Evolutionary conservation across 192 early-diverging fungal genomes (phyloP).

Genomic region (Phycomyces nitens): DNA sequence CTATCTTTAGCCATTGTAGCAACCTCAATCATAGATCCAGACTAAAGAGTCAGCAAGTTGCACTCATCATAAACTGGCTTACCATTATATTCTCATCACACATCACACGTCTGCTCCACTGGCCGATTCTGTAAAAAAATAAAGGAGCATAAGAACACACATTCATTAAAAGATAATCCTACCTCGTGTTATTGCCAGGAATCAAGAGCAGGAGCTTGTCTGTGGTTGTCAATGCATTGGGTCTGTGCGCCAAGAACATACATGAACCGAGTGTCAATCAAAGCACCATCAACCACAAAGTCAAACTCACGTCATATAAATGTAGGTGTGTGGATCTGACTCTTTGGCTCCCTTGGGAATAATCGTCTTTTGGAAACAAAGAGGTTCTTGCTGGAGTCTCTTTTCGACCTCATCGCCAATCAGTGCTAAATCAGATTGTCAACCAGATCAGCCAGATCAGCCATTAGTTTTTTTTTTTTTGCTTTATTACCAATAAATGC

Average conservation of each 20-base stretch:
- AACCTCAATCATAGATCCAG: constrained; percentile 29
- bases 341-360: constrained; percentile 12
- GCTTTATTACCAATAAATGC: constrained; percentile 27
- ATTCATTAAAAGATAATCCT: constrained; percentile 4
- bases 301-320: constrained; percentile 24
- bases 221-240: constrained; percentile 32
- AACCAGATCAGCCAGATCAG: no score
- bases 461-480: no score
- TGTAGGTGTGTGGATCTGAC: constrained; percentile 13
- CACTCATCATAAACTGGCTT: background rate
- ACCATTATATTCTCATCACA: constrained; percentile 32
- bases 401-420: constrained; percentile 26
- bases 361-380: constrained; percentile 15
- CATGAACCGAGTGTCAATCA: background rate
- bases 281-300: background rate
- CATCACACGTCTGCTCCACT: constrained; percentile 35
- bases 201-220: constrained; percentile 31
- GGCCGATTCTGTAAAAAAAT: constrained; percentile 18
- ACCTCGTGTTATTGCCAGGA: constrained; percentile 29
- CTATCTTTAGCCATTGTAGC: constrained; percentile 8
- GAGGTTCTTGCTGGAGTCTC: constrained; percentile 16
- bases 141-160: background rate
- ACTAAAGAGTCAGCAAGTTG: constrained; percentile 1
- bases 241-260: constrained; percentile 4
- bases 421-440: constrained; percentile 18